Conservation (phyloP, 441 rosid genomes). For the Aquilaria agallochum region DNA sequence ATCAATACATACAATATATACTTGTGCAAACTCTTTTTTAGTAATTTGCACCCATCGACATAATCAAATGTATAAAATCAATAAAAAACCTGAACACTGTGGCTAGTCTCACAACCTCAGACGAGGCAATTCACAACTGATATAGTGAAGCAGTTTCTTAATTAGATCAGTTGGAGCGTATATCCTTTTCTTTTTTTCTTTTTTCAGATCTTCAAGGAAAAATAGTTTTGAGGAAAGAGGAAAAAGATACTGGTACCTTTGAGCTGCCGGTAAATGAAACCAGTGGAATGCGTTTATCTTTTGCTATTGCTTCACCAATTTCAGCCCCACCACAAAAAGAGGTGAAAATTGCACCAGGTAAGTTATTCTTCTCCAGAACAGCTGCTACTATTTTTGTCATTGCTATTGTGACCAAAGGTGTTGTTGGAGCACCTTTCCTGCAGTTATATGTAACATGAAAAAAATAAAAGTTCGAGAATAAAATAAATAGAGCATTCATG, state of each 20-base stretch:
- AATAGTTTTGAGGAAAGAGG: not conserved
- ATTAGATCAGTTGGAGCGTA: not conserved
- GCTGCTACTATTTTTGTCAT: conserved; percentile 80
- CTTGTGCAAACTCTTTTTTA: too few relatives aligned
- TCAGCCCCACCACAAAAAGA: conserved; percentile 95
- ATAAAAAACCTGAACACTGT: not conserved
- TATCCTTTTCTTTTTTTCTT: not conserved
- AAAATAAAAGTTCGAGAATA: too few relatives aligned
- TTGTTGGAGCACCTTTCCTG: conserved; percentile 99
- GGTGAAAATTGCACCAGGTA: conserved; percentile 92
- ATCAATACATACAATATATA: too few relatives aligned
- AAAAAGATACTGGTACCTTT: conserved; percentile 44
- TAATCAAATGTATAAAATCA: not conserved
- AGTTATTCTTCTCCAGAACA: conserved; percentile 82
- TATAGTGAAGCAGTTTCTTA: too few relatives aligned
- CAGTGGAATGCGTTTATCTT: conserved; percentile 71
- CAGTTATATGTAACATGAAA: not conserved
- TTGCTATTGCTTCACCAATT: conserved; percentile 87
- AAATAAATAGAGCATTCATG: too few relatives aligned
- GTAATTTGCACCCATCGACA: not conserved
- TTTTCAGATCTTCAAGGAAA: not conserved
- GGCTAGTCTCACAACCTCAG: too few relatives aligned
- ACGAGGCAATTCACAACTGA: too few relatives aligned
- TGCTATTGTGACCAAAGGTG: conserved; percentile 90
- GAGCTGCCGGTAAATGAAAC: conserved; percentile 97